Base-by-base conservation (phyloP, 179 eudicot species). In the Nepenthes alata region DNA sequence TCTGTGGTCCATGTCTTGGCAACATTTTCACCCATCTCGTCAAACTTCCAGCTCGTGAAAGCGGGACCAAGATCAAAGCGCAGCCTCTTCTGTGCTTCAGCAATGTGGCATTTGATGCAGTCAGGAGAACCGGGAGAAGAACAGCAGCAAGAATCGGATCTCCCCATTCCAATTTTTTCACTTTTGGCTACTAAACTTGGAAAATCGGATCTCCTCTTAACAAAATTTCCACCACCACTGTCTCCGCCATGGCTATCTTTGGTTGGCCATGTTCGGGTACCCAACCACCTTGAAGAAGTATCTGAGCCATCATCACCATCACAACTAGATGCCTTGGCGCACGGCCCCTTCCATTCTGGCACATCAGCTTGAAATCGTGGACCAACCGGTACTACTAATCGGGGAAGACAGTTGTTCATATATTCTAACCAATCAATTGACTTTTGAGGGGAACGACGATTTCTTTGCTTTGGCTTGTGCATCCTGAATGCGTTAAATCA, bases 11-110 rank as follows among this genome's bases (percentile, higher is more conserved):
- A 88, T 0, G 70, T 51, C 70, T 70, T 75, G 37, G 81, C 75
- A 50, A 74, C 85, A 3, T 75, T 77, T 53, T 80, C 83, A 47
- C 96, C 96, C 83, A 84, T 86, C 75, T 79, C 80, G 50, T 84
- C 74, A 36, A 89, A 80, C 58, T 74, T 84, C 94, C 87, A 83
- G 38, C 34, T 69, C 71, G 53, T 67, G 59, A 68, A 89, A 37
- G 76, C 81, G 0, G 86, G 76, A 0, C 91, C 95, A 66, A 89
- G 74, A 12, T 84, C 88, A 16, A 59, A 57, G 48, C 68, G 76
- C 37, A 86, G 69, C 55, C 61, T 56, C 8, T 37, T 61, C 68
- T 74, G 74, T 67, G 77, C 78, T 67, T 84, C 80, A 3, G 73
- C 61, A 35, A 86, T 25, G 53, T 89, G 95, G 41, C 54, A 67